Evolutionary conservation across 345 rosid genomes (phyloP).

Genomic region (Camelina sativa): DNA sequence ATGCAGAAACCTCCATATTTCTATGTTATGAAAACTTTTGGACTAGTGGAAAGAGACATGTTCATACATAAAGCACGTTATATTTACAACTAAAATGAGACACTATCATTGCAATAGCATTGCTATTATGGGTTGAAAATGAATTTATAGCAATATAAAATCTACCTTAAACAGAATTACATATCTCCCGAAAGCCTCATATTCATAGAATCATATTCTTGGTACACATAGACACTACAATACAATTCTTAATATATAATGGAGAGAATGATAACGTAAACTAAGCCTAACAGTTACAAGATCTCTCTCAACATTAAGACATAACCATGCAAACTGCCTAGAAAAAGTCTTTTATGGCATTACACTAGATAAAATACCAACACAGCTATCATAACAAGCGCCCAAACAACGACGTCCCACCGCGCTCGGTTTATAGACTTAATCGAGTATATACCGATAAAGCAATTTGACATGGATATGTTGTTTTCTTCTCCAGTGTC

Average conservation of each 20-base stretch:
- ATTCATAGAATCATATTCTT: background rate
- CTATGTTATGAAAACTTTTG: too few species aligned
- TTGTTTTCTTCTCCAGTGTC: slow-evolving; percentile 38
- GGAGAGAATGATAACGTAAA: background rate
- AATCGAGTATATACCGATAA: slow-evolving; percentile 42
- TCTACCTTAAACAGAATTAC: background rate
- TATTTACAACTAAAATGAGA: background rate
- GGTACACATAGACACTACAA: background rate
- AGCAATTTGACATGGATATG: slow-evolving; percentile 42
- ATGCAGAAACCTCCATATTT: too few species aligned
- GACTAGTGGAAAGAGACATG: background rate
- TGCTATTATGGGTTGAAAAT: background rate
- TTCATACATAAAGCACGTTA: background rate
- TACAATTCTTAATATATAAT: background rate
- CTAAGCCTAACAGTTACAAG: slow-evolving; percentile 24
- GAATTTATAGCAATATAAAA: background rate
- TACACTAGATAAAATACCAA: slow-evolving; percentile 37
- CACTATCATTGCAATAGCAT: background rate
- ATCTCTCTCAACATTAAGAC: slow-evolving; percentile 19
- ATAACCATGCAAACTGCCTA: slow-evolving; percentile 9
- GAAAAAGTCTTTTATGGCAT: background rate
- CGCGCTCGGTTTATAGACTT: slow-evolving; percentile 44
- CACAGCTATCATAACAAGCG: slow-evolving; percentile 37
- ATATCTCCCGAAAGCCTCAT: background rate
- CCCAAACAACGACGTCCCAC: slow-evolving; percentile 37